These are phyloP conservation scores for Teunomyces pallodes DNA, from an alignment of 805 yeast species.

Conservation along the genomic window DNA sequence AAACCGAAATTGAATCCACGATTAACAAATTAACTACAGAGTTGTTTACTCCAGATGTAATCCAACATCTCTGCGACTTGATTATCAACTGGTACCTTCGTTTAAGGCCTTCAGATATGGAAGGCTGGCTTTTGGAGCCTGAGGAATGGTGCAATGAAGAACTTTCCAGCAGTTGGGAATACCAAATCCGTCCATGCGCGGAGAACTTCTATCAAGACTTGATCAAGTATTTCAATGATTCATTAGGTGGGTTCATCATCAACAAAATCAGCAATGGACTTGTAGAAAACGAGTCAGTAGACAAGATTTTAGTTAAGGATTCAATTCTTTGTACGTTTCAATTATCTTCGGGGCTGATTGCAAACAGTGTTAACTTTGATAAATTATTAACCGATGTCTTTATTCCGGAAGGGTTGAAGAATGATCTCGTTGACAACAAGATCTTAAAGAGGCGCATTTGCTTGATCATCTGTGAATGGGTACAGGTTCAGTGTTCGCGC, in stretches of 20 bases:
- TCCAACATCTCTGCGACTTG: slow-evolving; percentile 60
- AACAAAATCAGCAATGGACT: slow-evolving; percentile 53
- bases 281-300: slow-evolving; percentile 26
- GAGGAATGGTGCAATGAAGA: slow-evolving; percentile 93
- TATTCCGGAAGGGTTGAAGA: slow-evolving; percentile 61
- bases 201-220: slow-evolving; percentile 80
- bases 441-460: slow-evolving; percentile 77
- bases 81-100: slow-evolving; percentile 73
- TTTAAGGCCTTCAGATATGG: slow-evolving; percentile 72
- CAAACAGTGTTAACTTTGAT: slow-evolving; percentile 67
- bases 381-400: slow-evolving; percentile 55
- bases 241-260: slow-evolving; percentile 53
- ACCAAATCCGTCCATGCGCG: slow-evolving; percentile 80
- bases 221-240: slow-evolving; percentile 58
- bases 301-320: slow-evolving; percentile 68
- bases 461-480: slow-evolving; percentile 78
- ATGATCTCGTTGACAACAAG: slow-evolving; percentile 47
- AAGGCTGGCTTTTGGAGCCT: slow-evolving; percentile 80
- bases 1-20: slow-evolving; percentile 59
- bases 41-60: slow-evolving; percentile 56
- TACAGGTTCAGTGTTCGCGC: slow-evolving; percentile 59
- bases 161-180: slow-evolving; percentile 73
- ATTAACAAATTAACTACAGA: slow-evolving; percentile 49
- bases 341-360: slow-evolving; percentile 64
- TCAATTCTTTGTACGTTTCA: slow-evolving; percentile 82